Base-by-base conservation (phyloP, 2,329 filamentous ascomycete species). In the Teratosphaeria zuluensis region DNA sequence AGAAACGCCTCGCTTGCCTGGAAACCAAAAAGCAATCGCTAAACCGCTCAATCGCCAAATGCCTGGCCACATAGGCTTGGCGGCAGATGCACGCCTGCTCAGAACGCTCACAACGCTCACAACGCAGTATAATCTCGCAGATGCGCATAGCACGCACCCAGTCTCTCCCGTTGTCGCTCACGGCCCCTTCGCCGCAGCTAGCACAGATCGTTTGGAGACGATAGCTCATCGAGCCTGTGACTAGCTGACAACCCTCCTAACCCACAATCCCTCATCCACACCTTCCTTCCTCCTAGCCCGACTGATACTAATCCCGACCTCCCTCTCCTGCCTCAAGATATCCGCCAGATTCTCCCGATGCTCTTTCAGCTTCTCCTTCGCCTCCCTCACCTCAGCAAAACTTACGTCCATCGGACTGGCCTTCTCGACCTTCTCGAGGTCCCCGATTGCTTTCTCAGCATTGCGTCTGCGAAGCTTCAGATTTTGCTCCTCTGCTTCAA, bases 361-460 rank as follows among this genome's bases (percentile, higher is more conserved):
- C 24, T 77, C 79, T 63, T 86, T 83, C 0, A 94, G 84, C 69
- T 88, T 90, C 66, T 74, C 77, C 68, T 81, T 81, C 62, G 83
- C 81, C 59, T 79, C 77, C 28, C 72, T 84, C 79, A 60, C 70
- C 66, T 72, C 83, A 46, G 78, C 74, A 57, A 79, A 80, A 64
- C 89, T 85, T 55, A 87, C 82, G 8, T 84, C 80, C 65, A 85
- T 86, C 32, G 84, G 82, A 68, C 88, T 76, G 46, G 90, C 78
- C 62, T 81, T 84, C 69, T 89, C 86, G 59, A 91, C 80, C 70
- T 90, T 84, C 59, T 85, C 90, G 78, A 92, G 85, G 71, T 92
- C 88, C 62, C 82, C 78, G 69, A 94, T 89, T 61, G 87, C 84
- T 28, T 80, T 84, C 69, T 83, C 81, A 67, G 92, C 83, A 73